Percentiles rank a stretch among this genome's conserved stretches.
Evolutionary conservation across 371 early-diverging fungal species (phyloP).

Genomic region (Zychaea mexicana): DNA sequence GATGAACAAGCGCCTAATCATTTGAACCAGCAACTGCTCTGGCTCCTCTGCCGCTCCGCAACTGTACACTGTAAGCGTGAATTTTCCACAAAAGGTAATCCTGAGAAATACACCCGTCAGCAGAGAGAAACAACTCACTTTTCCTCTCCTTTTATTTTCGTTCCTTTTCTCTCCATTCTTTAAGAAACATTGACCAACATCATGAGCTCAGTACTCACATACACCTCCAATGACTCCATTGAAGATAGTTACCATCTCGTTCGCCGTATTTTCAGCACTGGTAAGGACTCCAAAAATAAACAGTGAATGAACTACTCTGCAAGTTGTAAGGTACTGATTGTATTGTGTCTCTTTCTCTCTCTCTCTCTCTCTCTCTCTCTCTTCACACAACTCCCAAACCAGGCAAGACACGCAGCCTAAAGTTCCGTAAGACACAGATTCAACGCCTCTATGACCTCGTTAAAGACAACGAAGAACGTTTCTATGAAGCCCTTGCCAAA

Average conservation of each 20-base stretch:
- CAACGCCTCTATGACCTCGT: conserved; percentile 64
- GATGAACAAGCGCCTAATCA: too few relatives aligned
- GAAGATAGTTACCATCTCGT: conserved; percentile 37
- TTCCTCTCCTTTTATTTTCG: not conserved
- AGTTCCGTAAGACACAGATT: conserved; percentile 73
- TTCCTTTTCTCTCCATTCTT: conserved; percentile 6
- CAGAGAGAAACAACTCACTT: not conserved
- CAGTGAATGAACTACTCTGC: not conserved
- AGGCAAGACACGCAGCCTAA: conserved; percentile 52
- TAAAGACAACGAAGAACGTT: conserved; percentile 63
- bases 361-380: not conserved
- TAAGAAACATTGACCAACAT: too few relatives aligned
- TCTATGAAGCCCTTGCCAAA: conserved; percentile 61
- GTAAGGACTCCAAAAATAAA: conserved; percentile 16
- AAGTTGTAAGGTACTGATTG: too few relatives aligned
- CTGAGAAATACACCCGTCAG: not conserved
- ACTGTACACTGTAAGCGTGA: conserved; percentile 5
- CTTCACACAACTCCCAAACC: not conserved
- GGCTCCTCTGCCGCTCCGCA: too few relatives aligned
- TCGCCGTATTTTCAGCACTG: conserved; percentile 35
- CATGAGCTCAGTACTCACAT: conserved; percentile 16
- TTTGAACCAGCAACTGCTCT: too few relatives aligned
- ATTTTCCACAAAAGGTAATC: conserved; percentile 2
- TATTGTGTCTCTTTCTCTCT: too few relatives aligned
- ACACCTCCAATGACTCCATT: conserved; percentile 42